Conservation (phyloP, 495 filamentous ascomycete genomes). For the Apiosordaria backusii region DNA sequence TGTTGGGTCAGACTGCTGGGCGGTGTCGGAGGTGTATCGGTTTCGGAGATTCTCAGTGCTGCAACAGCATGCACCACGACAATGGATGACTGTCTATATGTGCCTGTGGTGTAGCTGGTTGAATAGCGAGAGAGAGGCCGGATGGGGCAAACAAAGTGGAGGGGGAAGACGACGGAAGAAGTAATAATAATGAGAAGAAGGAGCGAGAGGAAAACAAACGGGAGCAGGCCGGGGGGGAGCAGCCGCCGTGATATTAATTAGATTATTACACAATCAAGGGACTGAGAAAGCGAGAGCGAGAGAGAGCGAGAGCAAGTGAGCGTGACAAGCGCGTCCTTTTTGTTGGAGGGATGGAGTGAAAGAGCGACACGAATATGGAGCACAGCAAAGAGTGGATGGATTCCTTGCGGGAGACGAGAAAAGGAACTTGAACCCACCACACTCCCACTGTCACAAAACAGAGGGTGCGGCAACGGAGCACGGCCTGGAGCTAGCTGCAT, state of each 20-base stretch:
- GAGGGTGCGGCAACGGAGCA: constrained; percentile 6
- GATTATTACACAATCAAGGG: constrained; percentile 9
- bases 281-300: neutral
- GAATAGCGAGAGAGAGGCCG: neutral
- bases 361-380: constrained; percentile 9
- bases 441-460: neutral
- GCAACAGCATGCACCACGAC: constrained; percentile 10
- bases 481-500: neutral
- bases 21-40: constrained; percentile 1
- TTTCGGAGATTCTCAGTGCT: constrained; percentile 4
- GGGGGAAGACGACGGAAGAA: constrained; percentile 9
- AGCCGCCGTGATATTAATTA: constrained; percentile 11
- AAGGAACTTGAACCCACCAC: constrained; percentile 5
- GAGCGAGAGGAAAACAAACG: constrained; percentile 13
- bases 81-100: constrained; percentile 1
- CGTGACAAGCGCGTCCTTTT: neutral
- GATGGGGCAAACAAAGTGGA: neutral
- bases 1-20: neutral
- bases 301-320: neutral
- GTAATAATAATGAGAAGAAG: constrained; percentile 8
- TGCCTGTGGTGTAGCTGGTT: neutral
- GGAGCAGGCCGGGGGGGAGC: constrained; percentile 1
- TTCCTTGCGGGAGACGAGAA: constrained; percentile 1
- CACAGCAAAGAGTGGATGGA: neutral
- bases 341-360: neutral